These are phyloP conservation scores for Annulohypoxylon nitens DNA, from an alignment of 495 filamentous ascomycete genomes.

Conservation along the genomic window DNA sequence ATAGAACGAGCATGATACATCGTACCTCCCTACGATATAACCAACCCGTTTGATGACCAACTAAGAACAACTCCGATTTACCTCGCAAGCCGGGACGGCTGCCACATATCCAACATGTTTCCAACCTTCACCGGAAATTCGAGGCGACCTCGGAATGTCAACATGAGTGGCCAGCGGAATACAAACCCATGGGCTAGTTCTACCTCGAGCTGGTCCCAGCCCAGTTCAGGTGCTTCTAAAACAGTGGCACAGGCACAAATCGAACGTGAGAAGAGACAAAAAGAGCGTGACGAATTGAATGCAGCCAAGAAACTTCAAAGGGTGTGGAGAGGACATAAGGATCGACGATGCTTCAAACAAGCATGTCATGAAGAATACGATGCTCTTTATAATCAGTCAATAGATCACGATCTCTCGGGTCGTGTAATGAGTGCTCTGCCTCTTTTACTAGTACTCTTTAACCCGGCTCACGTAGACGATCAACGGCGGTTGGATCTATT, in stretches of 20 bases:
- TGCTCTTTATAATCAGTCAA: constrained; percentile 52
- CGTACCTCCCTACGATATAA: not conserved
- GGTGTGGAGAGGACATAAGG: constrained; percentile 83
- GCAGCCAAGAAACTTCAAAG: constrained; percentile 82
- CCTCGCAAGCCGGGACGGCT: constrained; percentile 4
- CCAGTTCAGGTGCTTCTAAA: constrained; percentile 72
- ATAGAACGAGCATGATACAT: constrained; percentile 18
- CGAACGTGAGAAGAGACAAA: constrained; percentile 82
- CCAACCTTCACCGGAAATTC: constrained; percentile 89
- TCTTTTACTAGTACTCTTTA: constrained; percentile 53
- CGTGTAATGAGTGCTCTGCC: constrained; percentile 52
- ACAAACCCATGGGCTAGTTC: constrained; percentile 79
- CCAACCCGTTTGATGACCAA: not conserved
- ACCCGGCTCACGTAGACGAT: constrained; percentile 51
- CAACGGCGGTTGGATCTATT: constrained; percentile 53
- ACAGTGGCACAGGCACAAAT: constrained; percentile 88
- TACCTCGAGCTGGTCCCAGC: constrained; percentile 61
- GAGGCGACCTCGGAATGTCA: constrained; percentile 88
- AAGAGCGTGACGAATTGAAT: constrained; percentile 81
- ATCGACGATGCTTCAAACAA: constrained; percentile 68
- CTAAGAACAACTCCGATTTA: not conserved
- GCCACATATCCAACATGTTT: constrained; percentile 72
- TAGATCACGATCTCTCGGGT: constrained; percentile 20
- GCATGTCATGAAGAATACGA: constrained; percentile 79
- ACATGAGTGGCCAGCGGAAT: constrained; percentile 85